Base-by-base conservation (phyloP, 164 flowering plant genomes). In the Sextonia rubra region DNA sequence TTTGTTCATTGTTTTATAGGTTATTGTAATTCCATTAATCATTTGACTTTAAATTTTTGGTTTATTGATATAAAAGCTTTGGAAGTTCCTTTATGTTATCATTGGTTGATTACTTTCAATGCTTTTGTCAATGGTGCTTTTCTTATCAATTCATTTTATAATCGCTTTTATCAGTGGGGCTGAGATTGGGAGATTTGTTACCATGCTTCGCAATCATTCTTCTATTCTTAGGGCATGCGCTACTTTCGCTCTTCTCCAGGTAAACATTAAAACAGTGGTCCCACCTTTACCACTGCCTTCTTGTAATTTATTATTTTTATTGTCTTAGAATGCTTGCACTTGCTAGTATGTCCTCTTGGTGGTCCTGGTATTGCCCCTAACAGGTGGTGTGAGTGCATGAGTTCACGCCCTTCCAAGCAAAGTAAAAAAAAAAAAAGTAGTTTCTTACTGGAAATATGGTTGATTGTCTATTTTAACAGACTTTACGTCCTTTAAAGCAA, bases 211-310 rank as follows among this genome's bases (percentile, higher is more conserved):
- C 44, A 95, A 93, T 69, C 80, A 92, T 60, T 91, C 91, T 70
- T 84, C 94, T 52, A 80, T 87, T 58, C 91, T 96, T 44, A 91
- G 92, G 82, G 83, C 93, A 9, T 96, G 98, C 83, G 99, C 99
- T 67, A 92, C 98, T 48, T 93, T 93, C 78, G 99, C 97, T 68
- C 94, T 96, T 78, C 95, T 91, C 64, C 99, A 94, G 97, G 98
- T 91, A 81, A 66, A 66, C 49, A 18, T 9, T 32, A 47, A 12
- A 9, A 64, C 47, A 18, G 66, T 23, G n/a, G 9, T 60, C 18
- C 18, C 20, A 48, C 44, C 47, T 3, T 14, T 64, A 37, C 11
- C n/a, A 20, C 58, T 15, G 14, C 58, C 7, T 15, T 52, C 44
- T 37, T 37, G 44, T 37, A 9, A 52, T 52, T 4, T 52, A 52